phyloP scores from a whole-genome alignment of 495 filamentous ascomycete species.

The Coniosporium apollinis region DNA sequence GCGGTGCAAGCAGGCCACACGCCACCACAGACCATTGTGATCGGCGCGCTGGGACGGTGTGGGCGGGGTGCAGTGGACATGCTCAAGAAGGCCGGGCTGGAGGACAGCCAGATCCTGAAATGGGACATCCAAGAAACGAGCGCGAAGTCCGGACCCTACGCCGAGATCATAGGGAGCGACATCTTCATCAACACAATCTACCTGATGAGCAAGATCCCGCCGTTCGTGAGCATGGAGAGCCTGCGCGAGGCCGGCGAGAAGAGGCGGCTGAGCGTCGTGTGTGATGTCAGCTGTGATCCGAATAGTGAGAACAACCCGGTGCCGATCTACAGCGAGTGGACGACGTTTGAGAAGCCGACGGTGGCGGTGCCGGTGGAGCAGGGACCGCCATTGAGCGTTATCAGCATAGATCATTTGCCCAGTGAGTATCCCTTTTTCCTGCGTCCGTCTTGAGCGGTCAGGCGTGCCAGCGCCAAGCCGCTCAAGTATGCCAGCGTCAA shows the following conservation, averaged over 20 bases:
- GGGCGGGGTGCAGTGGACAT: slow-evolving; percentile 49
- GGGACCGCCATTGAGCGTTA: slow-evolving; percentile 51
- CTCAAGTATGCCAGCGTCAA: no score
- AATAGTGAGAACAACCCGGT: slow-evolving; percentile 65
- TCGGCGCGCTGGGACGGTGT: slow-evolving; percentile 65
- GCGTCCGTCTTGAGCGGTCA: no score
- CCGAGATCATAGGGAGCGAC: slow-evolving; percentile 54
- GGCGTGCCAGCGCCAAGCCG: no score
- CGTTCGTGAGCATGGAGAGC: slow-evolving; percentile 55
- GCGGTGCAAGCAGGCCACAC: slow-evolving; percentile 42
- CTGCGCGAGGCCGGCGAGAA: slow-evolving; percentile 48
- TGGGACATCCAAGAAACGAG: slow-evolving; percentile 93
- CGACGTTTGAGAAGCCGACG: slow-evolving; percentile 71
- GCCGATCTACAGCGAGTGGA: slow-evolving; percentile 69
- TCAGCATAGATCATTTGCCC: slow-evolving; percentile 84
- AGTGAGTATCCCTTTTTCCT: no score
- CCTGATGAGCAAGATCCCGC: slow-evolving; percentile 48
- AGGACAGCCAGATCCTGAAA: slow-evolving; percentile 53
- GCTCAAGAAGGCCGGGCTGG: neutral
- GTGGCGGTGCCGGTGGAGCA: slow-evolving; percentile 46
- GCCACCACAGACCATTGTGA: slow-evolving; percentile 39
- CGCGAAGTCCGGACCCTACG: slow-evolving; percentile 62
- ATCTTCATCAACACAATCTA: slow-evolving; percentile 45
- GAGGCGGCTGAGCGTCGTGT: slow-evolving; percentile 68
- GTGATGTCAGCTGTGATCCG: slow-evolving; percentile 50